phyloP scores from a whole-genome alignment of 768 basidiomycete species.

The Mycena indigotica region DNA sequence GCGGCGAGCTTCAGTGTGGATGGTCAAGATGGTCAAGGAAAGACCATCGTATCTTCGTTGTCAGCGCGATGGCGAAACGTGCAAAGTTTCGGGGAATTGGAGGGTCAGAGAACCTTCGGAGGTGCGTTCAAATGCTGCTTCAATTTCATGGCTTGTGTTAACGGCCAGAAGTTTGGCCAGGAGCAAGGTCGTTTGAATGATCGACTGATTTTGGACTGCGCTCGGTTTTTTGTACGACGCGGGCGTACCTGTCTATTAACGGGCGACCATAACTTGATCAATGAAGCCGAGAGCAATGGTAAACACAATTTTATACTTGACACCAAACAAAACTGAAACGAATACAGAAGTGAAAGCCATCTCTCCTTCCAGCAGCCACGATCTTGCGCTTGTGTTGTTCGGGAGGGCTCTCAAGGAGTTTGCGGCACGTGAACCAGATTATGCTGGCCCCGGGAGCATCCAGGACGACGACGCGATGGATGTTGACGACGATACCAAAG shows the following conservation, averaged over 20 bases:
- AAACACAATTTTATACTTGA: conserved; percentile 23
- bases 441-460: conserved; percentile 22
- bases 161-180: too few relatives aligned
- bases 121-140: conserved; percentile 38
- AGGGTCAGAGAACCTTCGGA: conserved; percentile 48
- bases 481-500: conserved; percentile 57
- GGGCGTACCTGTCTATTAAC: conserved; percentile 63
- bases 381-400: conserved; percentile 32
- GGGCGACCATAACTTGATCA: conserved; percentile 67
- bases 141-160: too few relatives aligned
- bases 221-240: conserved; percentile 54
- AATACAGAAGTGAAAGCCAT: conserved; percentile 7
- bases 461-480: conserved; percentile 52
- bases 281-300: conserved; percentile 53
- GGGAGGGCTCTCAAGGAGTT: conserved; percentile 44
- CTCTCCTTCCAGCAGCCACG: conserved; percentile 14
- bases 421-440: conserved; percentile 38
- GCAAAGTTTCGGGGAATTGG: conserved; percentile 63
- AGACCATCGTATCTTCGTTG: conserved; percentile 50
- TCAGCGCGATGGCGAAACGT: conserved; percentile 65
- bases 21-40: conserved; percentile 61
- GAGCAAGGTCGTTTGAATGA: too few relatives aligned
- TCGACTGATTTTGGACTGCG: conserved; percentile 74
- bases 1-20: conserved; percentile 69
- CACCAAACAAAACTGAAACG: background rate